Conservation (phyloP, 2,329 filamentous ascomycete genomes). For the Diaporthe australafricana region DNA sequence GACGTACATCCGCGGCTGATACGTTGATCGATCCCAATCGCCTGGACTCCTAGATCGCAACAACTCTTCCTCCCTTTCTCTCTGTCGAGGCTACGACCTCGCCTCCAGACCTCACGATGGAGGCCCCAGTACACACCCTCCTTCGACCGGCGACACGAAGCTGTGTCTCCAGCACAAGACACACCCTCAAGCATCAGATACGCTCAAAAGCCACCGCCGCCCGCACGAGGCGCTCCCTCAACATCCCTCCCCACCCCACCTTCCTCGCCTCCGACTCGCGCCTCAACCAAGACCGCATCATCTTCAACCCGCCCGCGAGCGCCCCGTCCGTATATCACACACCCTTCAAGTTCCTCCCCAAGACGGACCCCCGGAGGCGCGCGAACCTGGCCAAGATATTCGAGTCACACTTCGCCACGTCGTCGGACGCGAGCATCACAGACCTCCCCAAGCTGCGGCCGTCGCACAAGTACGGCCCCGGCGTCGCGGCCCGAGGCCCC, state of each 20-base stretch:
- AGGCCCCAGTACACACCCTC: constrained; percentile 32
- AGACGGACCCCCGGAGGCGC: constrained; percentile 63
- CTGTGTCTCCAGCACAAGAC: constrained; percentile 30
- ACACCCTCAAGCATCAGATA: constrained; percentile 35
- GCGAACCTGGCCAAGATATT: constrained; percentile 60
- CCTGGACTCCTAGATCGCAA: constrained; percentile 6
- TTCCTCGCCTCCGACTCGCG: constrained; percentile 57
- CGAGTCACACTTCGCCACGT: constrained; percentile 39
- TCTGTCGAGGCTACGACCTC: background rate
- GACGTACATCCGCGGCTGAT: background rate
- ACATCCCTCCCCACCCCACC: constrained; percentile 70
- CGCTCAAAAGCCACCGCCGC: constrained; percentile 63
- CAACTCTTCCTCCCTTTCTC: background rate
- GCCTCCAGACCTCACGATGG: constrained; percentile 26
- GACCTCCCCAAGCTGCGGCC: constrained; percentile 36
- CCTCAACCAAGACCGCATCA: constrained; percentile 54
- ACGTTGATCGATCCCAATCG: constrained; percentile 26
- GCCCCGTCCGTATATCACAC: constrained; percentile 69
- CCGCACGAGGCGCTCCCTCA: constrained; percentile 68
- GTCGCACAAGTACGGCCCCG: constrained; percentile 7
- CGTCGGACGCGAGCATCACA: constrained; percentile 15
- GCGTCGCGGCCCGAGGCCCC: constrained; percentile 55
- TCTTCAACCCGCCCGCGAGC: constrained; percentile 62
- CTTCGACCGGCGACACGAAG: constrained; percentile 31
- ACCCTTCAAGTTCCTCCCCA: constrained; percentile 74